Evolutionary conservation across 2,329 filamentous ascomycete species (phyloP).

Genomic region (Cordyceps fumosorosea): DNA sequence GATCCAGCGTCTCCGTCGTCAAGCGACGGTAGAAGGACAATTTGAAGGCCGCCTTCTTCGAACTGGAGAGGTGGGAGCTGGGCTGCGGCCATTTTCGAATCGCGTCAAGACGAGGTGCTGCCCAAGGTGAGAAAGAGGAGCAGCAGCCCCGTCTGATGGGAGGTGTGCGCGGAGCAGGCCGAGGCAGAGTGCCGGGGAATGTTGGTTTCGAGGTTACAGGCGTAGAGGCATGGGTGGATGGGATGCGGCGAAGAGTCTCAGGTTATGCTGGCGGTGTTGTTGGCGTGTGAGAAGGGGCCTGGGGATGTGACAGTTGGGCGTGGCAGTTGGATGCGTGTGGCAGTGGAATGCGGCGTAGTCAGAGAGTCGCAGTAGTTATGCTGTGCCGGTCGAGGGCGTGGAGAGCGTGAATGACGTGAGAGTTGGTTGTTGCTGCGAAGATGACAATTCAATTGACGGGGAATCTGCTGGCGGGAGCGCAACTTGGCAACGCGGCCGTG

Average conservation of each 20-base stretch:
- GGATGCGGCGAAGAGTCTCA: neutral
- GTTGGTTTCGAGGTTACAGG: neutral
- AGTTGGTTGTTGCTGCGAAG: neutral
- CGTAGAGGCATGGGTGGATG: conserved; percentile 3
- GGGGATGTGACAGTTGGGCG: neutral
- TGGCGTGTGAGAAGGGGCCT: neutral
- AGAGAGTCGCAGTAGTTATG: neutral
- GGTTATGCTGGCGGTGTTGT: neutral
- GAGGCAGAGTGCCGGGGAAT: neutral
- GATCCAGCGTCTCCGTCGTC: neutral
- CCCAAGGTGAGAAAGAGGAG: neutral
- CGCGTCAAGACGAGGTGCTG: conserved; percentile 8
- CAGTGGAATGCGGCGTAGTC: neutral
- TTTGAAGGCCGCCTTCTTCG: conserved; percentile 11
- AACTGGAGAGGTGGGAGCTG: conserved; percentile 15
- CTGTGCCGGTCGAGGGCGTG: neutral
- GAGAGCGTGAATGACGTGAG: neutral
- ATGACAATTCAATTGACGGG: neutral
- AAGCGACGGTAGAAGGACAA: conserved; percentile 11
- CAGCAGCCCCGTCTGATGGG: conserved; percentile 9
- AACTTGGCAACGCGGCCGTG: neutral
- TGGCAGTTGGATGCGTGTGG: neutral
- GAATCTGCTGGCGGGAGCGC: neutral
- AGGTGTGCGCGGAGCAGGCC: neutral
- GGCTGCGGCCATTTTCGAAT: conserved; percentile 8